Evolutionary conservation across 1,284 basidiomycete genomes (phyloP).

Genomic region (Pyrrhoderma lamaoense): DNA sequence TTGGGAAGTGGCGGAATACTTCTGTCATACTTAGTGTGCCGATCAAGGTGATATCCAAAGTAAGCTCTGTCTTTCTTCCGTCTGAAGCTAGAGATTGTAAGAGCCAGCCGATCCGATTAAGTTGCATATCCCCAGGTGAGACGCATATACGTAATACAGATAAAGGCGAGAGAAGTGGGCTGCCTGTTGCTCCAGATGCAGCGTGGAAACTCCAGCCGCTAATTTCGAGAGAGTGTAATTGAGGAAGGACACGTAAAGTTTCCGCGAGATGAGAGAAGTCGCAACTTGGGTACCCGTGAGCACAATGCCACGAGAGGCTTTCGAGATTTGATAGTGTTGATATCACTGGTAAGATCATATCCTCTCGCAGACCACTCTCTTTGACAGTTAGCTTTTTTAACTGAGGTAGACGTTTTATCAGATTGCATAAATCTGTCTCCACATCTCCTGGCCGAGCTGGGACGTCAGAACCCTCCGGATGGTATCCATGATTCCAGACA

Average conservation of each 20-base stretch:
- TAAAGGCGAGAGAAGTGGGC: slow-evolving; percentile 3
- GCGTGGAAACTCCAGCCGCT: slow-evolving; percentile 17
- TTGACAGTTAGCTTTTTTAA: slow-evolving; percentile 12
- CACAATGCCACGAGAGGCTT: slow-evolving; percentile 16
- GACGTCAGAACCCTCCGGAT: neutral
- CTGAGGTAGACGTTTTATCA: slow-evolving; percentile 9
- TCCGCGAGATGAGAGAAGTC: slow-evolving; percentile 12
- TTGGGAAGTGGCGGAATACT: slow-evolving; percentile 9
- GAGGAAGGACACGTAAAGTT: slow-evolving; percentile 8
- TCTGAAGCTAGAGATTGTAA: slow-evolving; percentile 12
- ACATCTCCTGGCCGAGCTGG: slow-evolving; percentile 11
- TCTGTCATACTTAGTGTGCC: slow-evolving; percentile 11
- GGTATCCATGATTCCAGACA: slow-evolving; percentile 10
- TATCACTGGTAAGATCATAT: slow-evolving; percentile 7
- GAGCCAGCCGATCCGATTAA: slow-evolving; percentile 15
- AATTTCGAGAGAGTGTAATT: slow-evolving; percentile 7
- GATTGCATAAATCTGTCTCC: slow-evolving; percentile 10
- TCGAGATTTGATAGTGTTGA: slow-evolving; percentile 7
- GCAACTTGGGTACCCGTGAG: slow-evolving; percentile 15
- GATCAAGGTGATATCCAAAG: slow-evolving; percentile 15
- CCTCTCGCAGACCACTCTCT: slow-evolving; percentile 14
- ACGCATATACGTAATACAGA: slow-evolving; percentile 10
- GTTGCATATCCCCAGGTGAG: slow-evolving; percentile 15
- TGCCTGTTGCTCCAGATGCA: slow-evolving; percentile 2
- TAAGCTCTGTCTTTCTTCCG: slow-evolving; percentile 5